phyloP scores from a whole-genome alignment of 176 grass and related monocot genomes.

The Bothriochloa decipiens region DNA sequence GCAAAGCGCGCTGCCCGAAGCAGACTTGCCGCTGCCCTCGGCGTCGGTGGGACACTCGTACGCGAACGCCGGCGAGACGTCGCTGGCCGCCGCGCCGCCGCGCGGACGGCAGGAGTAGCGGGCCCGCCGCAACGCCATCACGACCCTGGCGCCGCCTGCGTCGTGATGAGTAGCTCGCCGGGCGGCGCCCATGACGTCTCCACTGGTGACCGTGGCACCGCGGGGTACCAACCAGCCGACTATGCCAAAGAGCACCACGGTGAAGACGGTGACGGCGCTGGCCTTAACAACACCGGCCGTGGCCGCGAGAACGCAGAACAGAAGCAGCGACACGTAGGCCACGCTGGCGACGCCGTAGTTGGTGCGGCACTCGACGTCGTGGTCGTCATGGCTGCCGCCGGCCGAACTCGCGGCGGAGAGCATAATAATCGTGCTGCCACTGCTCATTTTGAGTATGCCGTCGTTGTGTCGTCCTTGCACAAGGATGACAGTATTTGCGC shows the following conservation, averaged over 20 bases:
- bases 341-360: slow-evolving; percentile 25
- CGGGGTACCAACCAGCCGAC: slow-evolving; percentile 23
- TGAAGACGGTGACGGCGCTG: background rate
- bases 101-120: background rate
- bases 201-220: background rate
- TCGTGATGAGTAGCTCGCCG: background rate
- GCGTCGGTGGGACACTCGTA: background rate
- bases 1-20: background rate
- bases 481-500: background rate
- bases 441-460: slow-evolving; percentile 16
- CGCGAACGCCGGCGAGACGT: slow-evolving; percentile 1
- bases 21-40: background rate
- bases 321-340: slow-evolving; percentile 3
- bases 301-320: slow-evolving; percentile 27
- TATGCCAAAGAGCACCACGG: background rate
- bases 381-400: background rate
- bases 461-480: background rate
- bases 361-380: slow-evolving; percentile 5
- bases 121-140: background rate
- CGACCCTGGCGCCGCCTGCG: background rate
- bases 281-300: slow-evolving; percentile 13
- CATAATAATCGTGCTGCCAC: background rate
- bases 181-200: background rate
- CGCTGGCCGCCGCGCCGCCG: background rate
- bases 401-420: background rate